Conservation (phyloP, 805 yeast species). For the Cyberlindnera misumaiensis region DNA sequence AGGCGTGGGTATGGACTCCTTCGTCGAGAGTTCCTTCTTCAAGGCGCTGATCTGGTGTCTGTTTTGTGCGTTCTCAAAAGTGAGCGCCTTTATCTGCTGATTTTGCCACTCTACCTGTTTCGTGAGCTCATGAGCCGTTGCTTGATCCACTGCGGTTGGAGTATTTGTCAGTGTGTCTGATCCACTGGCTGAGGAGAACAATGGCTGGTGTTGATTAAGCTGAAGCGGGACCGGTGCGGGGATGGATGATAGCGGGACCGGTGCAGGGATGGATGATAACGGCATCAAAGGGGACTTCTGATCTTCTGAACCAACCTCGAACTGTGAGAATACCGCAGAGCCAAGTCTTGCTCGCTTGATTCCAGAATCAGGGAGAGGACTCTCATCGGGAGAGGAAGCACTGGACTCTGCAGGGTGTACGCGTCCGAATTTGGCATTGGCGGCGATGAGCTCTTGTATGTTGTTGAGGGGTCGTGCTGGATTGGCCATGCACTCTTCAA, state of each 20-base stretch:
- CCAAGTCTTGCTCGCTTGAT: constrained; percentile 4
- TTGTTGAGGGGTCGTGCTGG: constrained; percentile 22
- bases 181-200: neutral
- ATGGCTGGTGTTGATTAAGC: too few relatives aligned
- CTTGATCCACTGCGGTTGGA: neutral
- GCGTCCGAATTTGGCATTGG: constrained; percentile 20
- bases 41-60: neutral
- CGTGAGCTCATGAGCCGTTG: constrained; percentile 4
- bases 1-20: neutral
- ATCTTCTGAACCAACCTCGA: constrained; percentile 3
- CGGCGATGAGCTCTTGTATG: constrained; percentile 18
- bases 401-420: constrained; percentile 9
- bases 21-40: neutral
- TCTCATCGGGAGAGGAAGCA: constrained; percentile 4
- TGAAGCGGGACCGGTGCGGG: too few relatives aligned
- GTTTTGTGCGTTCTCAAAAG: neutral
- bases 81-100: neutral
- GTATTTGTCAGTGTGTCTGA: neutral
- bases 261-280: too few relatives aligned
- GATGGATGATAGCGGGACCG: too few relatives aligned
- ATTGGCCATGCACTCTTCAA: constrained; percentile 20
- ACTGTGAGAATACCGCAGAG: constrained; percentile 7
- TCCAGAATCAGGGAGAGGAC: neutral
- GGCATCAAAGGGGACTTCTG: too few relatives aligned
- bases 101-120: neutral